Percentiles rank a stretch among this genome's conserved stretches.
Conservation (phyloP, 2,329 filamentous ascomycete species). For the Elsinoe arachidis region DNA sequence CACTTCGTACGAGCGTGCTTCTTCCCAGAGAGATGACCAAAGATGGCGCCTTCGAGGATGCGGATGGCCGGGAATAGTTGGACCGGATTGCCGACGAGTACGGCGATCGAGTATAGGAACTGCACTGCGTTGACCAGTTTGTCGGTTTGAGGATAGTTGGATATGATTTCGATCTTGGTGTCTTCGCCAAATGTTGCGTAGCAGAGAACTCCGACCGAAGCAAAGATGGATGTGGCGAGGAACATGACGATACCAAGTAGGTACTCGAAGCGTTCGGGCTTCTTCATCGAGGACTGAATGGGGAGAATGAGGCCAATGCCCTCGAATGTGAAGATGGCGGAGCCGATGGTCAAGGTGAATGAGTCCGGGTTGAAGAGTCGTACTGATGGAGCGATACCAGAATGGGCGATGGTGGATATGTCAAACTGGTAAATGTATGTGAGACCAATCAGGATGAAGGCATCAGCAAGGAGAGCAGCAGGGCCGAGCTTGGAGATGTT, state of each 20-base stretch:
- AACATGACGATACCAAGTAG: slow-evolving; percentile 62
- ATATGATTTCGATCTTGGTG: slow-evolving; percentile 66
- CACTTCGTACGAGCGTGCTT: slow-evolving; percentile 58
- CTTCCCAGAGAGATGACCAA: slow-evolving; percentile 60
- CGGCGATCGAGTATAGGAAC: slow-evolving; percentile 63
- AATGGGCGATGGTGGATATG: slow-evolving; percentile 45
- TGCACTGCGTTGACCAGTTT: slow-evolving; percentile 68
- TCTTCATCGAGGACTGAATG: slow-evolving; percentile 66
- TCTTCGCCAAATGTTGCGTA: slow-evolving; percentile 63
- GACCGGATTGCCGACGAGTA: slow-evolving; percentile 64
- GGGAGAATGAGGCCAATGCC: slow-evolving; percentile 69
- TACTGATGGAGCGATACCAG: slow-evolving; percentile 54
- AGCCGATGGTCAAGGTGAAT: slow-evolving; percentile 63
- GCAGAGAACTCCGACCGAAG: slow-evolving; percentile 61
- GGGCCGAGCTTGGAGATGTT: slow-evolving; percentile 68
- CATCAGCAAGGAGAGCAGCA: slow-evolving; percentile 59
- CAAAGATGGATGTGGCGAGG: slow-evolving; percentile 64
- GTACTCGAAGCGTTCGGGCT: slow-evolving; percentile 57
- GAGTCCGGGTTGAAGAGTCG: slow-evolving; percentile 59
- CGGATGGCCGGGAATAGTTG: slow-evolving; percentile 66
- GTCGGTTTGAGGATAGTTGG: slow-evolving; percentile 63
- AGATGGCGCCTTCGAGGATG: slow-evolving; percentile 60
- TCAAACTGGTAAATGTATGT: slow-evolving; percentile 68
- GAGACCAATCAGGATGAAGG: slow-evolving; percentile 62
- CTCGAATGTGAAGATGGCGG: slow-evolving; percentile 70